Base-by-base conservation (phyloP, 176 grass and related monocot genomes). In the Phoenix dactylifera region DNA sequence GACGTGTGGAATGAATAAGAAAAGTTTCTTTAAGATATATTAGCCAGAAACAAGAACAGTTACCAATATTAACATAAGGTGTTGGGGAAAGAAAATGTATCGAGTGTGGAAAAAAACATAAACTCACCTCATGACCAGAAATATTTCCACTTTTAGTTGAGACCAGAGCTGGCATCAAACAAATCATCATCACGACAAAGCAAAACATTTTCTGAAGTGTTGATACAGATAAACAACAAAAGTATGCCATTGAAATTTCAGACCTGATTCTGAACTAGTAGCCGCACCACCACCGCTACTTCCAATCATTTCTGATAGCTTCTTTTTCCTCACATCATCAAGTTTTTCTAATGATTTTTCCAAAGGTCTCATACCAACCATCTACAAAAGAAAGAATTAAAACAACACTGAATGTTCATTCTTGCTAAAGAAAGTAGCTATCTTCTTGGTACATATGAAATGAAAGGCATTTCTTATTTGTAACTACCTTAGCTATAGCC, bases 241-340 rank as follows among this genome's bases (percentile, higher is more conserved):
- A 64, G 2, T 30, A 74, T 22, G 18, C 9, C 55, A 60, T 18
- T 22, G 39, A 18, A 4, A 24, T 22, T 28, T 57, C 67, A 52
- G 61, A 93, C 94, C 94, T 83, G 71, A 49, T 51, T 79, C 88
- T 54, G 81, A 85, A 80, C 19, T 71, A 50, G 83, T 52, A 71
- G 5, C 59, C 17, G 76, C 78, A 61, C 74, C 79, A 79, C 66
- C 72, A 62, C 75, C 18, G 57, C 84, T 80, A 58, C 26, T 35
- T 25, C 88, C 94, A 57, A 98, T 98, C 85, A 98, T 83, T 70
- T 98, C 94, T 76, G 94, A 98, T n/a, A 98, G 70, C 64, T 98
- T 98, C 70, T 98, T 98, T 81, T 98, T 92, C 66, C 94, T 88
- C 26, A 98, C 88, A 12, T 98, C 94, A 49, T 98, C 94, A 70